phyloP scores from a whole-genome alignment of 179 eudicot species.

The Patellifolia procumbens region DNA sequence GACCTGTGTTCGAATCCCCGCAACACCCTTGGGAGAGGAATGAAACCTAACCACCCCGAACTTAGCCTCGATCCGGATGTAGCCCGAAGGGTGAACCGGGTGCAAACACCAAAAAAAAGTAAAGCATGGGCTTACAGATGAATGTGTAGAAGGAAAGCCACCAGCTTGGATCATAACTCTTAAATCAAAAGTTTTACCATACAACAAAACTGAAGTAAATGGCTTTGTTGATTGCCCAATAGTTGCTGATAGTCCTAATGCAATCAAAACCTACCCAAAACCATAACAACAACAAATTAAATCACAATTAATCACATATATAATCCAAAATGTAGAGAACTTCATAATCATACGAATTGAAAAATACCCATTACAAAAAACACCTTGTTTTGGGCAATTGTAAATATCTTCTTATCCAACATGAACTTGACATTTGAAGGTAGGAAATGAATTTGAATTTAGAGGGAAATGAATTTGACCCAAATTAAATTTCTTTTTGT shows the following conservation, averaged over 20 bases:
- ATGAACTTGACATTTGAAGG: constrained; percentile 28
- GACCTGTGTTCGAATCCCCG: too few relatives aligned
- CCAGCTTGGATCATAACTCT: too few relatives aligned
- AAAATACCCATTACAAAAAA: neutral
- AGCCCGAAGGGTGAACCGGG: too few relatives aligned
- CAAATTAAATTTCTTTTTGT: constrained; percentile 11
- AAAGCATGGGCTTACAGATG: too few relatives aligned
- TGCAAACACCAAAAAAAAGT: too few relatives aligned
- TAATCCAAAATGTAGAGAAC: neutral
- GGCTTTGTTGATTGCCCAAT: constrained; percentile 59
- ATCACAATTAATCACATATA: neutral
- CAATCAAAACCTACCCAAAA: constrained; percentile 44
- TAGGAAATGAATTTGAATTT: constrained; percentile 5
- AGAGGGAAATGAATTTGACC: constrained; percentile 15
- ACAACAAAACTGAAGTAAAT: too few relatives aligned
- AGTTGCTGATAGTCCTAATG: constrained; percentile 49
- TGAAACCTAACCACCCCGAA: too few relatives aligned
- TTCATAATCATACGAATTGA: neutral
- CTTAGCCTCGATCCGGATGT: too few relatives aligned
- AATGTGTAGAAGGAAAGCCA: too few relatives aligned
- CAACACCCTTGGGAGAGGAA: too few relatives aligned
- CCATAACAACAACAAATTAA: neutral
- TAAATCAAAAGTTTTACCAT: too few relatives aligned
- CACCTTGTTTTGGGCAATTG: constrained; percentile 63
- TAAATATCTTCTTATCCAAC: constrained; percentile 39